These are phyloP conservation scores for Pluteus cervinus DNA, from an alignment of 768 basidiomycete species.

Conservation along the genomic window DNA sequence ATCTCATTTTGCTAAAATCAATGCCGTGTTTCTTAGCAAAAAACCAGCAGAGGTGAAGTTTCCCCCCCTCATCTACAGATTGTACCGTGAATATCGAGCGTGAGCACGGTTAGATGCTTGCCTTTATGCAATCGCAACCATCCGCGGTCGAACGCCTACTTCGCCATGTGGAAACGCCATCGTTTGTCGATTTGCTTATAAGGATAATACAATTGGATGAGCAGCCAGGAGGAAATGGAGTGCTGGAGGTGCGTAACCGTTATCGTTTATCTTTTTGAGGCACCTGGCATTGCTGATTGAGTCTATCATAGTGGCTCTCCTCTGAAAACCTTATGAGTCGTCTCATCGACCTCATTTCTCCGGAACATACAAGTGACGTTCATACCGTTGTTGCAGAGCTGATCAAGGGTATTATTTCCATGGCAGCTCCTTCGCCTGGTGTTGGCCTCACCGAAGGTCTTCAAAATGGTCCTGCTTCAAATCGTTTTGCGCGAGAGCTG, in stretches of 20 bases:
- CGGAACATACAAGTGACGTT: slow-evolving; percentile 63
- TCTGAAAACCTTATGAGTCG: slow-evolving; percentile 76
- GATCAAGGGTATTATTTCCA: slow-evolving; percentile 90
- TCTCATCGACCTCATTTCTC: slow-evolving; percentile 78
- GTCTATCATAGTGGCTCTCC: slow-evolving; percentile 70
- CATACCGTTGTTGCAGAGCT: slow-evolving; percentile 88
- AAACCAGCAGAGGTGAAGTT: slow-evolving; percentile 79
- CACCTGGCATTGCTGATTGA: slow-evolving; percentile 8
- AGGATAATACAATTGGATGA: slow-evolving; percentile 90
- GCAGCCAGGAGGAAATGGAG: slow-evolving; percentile 70
- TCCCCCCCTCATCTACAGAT: slow-evolving; percentile 17
- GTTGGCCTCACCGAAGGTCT: slow-evolving; percentile 66
- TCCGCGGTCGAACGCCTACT: slow-evolving; percentile 77
- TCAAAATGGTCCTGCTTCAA: slow-evolving; percentile 70
- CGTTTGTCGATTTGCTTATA: slow-evolving; percentile 87
- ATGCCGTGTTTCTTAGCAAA: slow-evolving; percentile 81
- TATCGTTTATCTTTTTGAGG: slow-evolving; percentile 13
- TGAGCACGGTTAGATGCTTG: slow-evolving; percentile 67
- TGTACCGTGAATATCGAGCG: slow-evolving; percentile 19
- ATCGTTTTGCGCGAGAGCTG: slow-evolving; percentile 85
- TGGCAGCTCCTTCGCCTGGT: slow-evolving; percentile 84
- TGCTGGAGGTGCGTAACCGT: slow-evolving; percentile 71
- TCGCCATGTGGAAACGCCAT: slow-evolving; percentile 79
- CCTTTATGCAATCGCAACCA: slow-evolving; percentile 83
- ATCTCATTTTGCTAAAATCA: slow-evolving; percentile 92